Base-by-base conservation (phyloP, 495 filamentous ascomycete genomes). In the Aspergillus ostianus region DNA sequence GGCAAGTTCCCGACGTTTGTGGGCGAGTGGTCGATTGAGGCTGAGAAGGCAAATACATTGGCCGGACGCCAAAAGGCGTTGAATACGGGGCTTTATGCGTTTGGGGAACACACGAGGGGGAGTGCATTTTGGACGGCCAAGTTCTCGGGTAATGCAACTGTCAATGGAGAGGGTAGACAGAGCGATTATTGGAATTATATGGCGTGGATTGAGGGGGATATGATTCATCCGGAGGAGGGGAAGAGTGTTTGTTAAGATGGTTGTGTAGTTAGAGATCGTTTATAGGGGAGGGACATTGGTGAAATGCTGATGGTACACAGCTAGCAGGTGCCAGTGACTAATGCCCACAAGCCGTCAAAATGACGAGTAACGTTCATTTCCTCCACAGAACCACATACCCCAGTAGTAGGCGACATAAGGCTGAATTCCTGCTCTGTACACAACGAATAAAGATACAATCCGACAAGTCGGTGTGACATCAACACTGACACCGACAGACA, bases 1-100 rank as follows among this genome's bases (percentile, higher is more conserved):
- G 65, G 64, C 1, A 73, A 65, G 58, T 71, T 73, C 44, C 70
- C 70, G 17, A 60, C 63, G 5, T 71, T 66, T 56, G 64, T 71
- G 19, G 68, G 60, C 23, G 65, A 69, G 54, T 71, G 70, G 67
- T 51, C 61, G 13, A 60, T 73, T 23, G 50, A 71, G 50, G 45
- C 63, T 19, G 60, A 61, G 8, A 55, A 49, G 3, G 47, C n/a
- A 18, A 72, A 70, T 51, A 41, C 50, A 0, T 48, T 69, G 18
- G 62, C 50, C 6, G 19, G 65, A 29, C 49, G 70, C 1, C 56
- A 55, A 20, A 15, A 27, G 46, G 62, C 64, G 21, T 49, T 72
- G 21, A 62, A 58, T n/a, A 67, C 62, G 5, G 67, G 68, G 4
- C 32, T 68, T 6, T 64, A 61, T 29, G 66, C 61, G 15, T 69